Base-by-base conservation (phyloP, 495 filamentous ascomycete species). In the Podospora tetraspora region DNA sequence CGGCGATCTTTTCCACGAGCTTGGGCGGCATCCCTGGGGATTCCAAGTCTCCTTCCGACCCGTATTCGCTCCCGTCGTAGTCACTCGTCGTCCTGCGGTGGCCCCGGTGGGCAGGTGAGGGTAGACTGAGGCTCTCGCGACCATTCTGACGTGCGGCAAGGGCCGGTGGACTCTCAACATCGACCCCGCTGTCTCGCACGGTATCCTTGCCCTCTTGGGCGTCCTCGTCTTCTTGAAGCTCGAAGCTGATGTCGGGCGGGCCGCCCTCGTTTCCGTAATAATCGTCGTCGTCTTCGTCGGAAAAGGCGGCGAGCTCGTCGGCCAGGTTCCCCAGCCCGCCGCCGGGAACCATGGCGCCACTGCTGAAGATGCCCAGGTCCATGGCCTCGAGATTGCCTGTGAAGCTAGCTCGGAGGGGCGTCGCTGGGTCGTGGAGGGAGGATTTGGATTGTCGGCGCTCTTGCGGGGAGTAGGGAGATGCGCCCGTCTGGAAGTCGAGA, bases 301-400 rank as follows among this genome's bases (percentile, higher is more conserved):
- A 87, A 69, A 86, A 84, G 11, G 84, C 83, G 19, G 86, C 88
- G 27, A 91, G 79, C 72, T 95, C 92, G 70, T 96, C 93, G 13
- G 93, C 92, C 21, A 97, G 80, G 70, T 91, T 96, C 37, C 92
- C 93, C 22, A 95, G 79, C 0, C 91, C 91, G 34, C 88, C 88
- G 32, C 74, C 70, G 3, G 70, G 76, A 57, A 68, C 79, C 73
- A 75, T 77, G 24, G 76, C 78, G 66, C 73, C 73, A 69, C 75
- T 71, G 74, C 78, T 75, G 66, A 87, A 83, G 22, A 83, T 79
- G 77, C 81, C 85, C 72, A 84, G 79, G 71, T 80, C 81, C 25
- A 79, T 76, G 57, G 78, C 75, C 64, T 84, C 83, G 27, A 79
- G 73, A 57, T 79, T 77, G 67, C 43, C 43, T 8, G 80, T 82